phyloP scores from a whole-genome alignment of 2,329 filamentous ascomycete genomes.

The Botrytis byssoidea region DNA sequence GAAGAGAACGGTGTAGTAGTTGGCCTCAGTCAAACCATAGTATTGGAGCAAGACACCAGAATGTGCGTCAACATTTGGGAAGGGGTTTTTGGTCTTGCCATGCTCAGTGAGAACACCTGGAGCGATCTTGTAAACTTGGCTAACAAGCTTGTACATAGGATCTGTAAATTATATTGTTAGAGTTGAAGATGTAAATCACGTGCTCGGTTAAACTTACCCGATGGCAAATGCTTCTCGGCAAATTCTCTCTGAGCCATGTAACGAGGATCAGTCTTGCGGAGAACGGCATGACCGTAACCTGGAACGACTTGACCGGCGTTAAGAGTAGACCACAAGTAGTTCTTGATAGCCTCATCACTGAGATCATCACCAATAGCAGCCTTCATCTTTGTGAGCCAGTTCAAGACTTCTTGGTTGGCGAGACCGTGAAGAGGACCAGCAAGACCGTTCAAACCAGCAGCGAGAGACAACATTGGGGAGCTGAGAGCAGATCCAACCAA shows the following conservation, averaged over 20 bases:
- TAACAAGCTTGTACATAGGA: slow-evolving; percentile 99
- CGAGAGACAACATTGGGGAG: slow-evolving; percentile 94
- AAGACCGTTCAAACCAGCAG: slow-evolving; percentile 96
- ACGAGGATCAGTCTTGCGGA: slow-evolving; percentile 99
- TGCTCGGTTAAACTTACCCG: background rate
- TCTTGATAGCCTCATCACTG: slow-evolving; percentile 92
- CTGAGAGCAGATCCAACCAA: slow-evolving; percentile 93
- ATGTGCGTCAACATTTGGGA: slow-evolving; percentile 98
- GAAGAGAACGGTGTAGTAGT: slow-evolving; percentile 99
- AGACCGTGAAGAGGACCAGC: slow-evolving; percentile 97
- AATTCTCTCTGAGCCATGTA: slow-evolving; percentile 99
- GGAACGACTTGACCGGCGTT: slow-evolving; percentile 95
- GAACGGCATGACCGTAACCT: slow-evolving; percentile 97
- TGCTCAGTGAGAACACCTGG: slow-evolving; percentile 97
- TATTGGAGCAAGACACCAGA: slow-evolving; percentile 98
- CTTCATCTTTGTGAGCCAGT: slow-evolving; percentile 99
- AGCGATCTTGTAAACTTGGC: slow-evolving; percentile 99
- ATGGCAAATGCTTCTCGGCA: slow-evolving; percentile 47
- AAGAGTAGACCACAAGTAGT: slow-evolving; percentile 98
- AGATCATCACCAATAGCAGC: slow-evolving; percentile 88
- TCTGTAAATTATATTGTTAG: slow-evolving; percentile 76
- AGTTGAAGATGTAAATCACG: background rate
- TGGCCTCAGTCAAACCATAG: slow-evolving; percentile 98
- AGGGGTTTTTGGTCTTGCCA: slow-evolving; percentile 95
- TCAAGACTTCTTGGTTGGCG: slow-evolving; percentile 98